Conservation (phyloP, 371 early-diverging fungal genomes). For the Mortierella sp. region DNA sequence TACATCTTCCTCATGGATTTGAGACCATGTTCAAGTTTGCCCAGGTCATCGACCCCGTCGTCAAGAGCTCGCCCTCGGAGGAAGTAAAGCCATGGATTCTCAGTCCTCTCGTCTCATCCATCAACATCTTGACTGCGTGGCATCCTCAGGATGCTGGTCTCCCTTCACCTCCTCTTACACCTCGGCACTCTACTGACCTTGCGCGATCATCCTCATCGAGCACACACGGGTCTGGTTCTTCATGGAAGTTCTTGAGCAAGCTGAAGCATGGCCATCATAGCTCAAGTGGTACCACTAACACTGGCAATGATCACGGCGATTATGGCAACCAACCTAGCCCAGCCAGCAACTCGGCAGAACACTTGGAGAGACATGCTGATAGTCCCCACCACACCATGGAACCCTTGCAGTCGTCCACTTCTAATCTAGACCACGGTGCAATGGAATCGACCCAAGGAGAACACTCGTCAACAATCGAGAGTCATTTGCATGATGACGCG, state of each 20-base stretch:
- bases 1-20: slow-evolving; percentile 61
- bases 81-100: slow-evolving; percentile 65
- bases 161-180: slow-evolving; percentile 34
- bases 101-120: slow-evolving; percentile 66
- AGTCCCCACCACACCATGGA: neutral
- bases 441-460: neutral
- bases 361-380: slow-evolving; percentile 1
- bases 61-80: slow-evolving; percentile 60
- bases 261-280: slow-evolving; percentile 23
- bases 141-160: slow-evolving; percentile 39
- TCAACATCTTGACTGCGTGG: slow-evolving; percentile 62
- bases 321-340: slow-evolving; percentile 19
- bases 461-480: neutral
- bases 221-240: slow-evolving; percentile 5
- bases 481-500: neutral
- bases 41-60: slow-evolving; percentile 67
- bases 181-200: slow-evolving; percentile 23
- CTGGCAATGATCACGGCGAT: slow-evolving; percentile 9
- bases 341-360: slow-evolving; percentile 17
- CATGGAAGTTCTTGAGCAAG: slow-evolving; percentile 39
- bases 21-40: slow-evolving; percentile 69
- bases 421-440: too few species aligned
- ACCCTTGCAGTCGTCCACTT: neutral
- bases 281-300: slow-evolving; percentile 3
- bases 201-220: neutral